These are phyloP conservation scores for Saccharomycopsis sp. DNA, from an alignment of 805 yeast genomes.

Conservation along the genomic window DNA sequence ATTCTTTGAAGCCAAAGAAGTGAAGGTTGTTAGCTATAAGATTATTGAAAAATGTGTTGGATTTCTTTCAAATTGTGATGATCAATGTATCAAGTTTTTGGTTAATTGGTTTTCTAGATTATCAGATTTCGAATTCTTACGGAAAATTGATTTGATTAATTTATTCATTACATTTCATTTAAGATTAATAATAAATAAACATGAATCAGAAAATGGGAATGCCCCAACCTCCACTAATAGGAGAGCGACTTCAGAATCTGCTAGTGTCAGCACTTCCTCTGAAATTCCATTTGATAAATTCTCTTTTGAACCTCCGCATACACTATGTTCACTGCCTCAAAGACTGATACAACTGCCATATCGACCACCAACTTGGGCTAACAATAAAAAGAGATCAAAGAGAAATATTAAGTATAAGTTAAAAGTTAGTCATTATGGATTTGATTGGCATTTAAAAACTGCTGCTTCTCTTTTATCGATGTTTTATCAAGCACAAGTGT, in stretches of 20 bases:
- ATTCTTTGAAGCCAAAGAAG: conserved; percentile 39
- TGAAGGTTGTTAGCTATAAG: conserved; percentile 56
- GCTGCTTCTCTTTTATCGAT: conserved; percentile 55
- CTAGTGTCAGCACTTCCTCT: no score
- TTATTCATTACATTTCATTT: conserved; percentile 74
- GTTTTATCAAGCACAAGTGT: conserved; percentile 46
- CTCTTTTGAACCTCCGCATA: conserved; percentile 18
- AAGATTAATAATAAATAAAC: conserved; percentile 25
- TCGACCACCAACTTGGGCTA: conserved; percentile 4
- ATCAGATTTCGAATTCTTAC: conserved; percentile 36
- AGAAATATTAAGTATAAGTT: conserved; percentile 26
- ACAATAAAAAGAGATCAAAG: conserved; percentile 11
- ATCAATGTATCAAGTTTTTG: conserved; percentile 35
- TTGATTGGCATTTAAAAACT: conserved; percentile 74
- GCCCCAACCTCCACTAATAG: background rate
- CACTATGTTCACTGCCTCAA: conserved; percentile 1
- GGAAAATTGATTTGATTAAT: conserved; percentile 61
- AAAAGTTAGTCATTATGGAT: conserved; percentile 54
- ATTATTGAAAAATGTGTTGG: conserved; percentile 66
- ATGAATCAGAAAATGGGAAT: background rate
- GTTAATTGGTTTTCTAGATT: conserved; percentile 50
- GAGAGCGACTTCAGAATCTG: background rate
- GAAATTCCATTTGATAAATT: background rate
- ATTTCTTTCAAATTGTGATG: conserved; percentile 45
- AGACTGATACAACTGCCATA: conserved; percentile 1